Evolutionary conservation across 192 early-diverging fungal species (phyloP).

Genomic region (Rhizophagus prolifer): DNA sequence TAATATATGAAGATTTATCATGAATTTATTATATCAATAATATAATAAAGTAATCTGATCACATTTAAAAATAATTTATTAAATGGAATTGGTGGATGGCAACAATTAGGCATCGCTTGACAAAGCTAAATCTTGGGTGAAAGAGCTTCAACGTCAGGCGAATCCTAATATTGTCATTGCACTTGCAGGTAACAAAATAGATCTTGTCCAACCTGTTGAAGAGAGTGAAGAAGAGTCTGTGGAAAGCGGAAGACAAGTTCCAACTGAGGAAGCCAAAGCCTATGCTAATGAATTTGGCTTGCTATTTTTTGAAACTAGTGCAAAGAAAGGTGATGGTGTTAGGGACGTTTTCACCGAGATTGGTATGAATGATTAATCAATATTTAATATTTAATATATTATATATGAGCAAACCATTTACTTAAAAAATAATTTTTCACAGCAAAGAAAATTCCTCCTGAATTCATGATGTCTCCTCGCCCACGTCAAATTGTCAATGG

Average conservation of each 20-base stretch:
- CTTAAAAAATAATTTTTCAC: neutral
- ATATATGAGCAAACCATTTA: neutral
- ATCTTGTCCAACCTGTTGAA: constrained; percentile 59
- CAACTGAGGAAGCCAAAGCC: constrained; percentile 73
- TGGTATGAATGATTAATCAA: constrained; percentile 30
- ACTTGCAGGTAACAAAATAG: constrained; percentile 95
- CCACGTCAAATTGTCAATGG: neutral
- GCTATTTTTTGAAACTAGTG: constrained; percentile 87
- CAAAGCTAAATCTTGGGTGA: constrained; percentile 93
- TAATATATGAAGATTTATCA: neutral
- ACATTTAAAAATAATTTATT: constrained; percentile 4
- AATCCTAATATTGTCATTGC: constrained; percentile 96
- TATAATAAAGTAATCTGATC: neutral
- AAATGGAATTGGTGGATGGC: constrained; percentile 4
- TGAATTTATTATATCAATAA: neutral
- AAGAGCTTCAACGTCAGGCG: constrained; percentile 94
- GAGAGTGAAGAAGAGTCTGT: constrained; percentile 44
- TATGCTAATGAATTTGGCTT: constrained; percentile 82
- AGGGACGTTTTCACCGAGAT: constrained; percentile 92
- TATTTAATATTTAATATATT: neutral
- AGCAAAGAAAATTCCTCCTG: neutral
- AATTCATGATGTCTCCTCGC: neutral
- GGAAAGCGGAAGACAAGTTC: constrained; percentile 57
- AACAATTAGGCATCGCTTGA: constrained; percentile 73
- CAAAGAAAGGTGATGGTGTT: constrained; percentile 83